phyloP scores from a whole-genome alignment of 164 flowering plant genomes.

The Nymphaea colorata region DNA sequence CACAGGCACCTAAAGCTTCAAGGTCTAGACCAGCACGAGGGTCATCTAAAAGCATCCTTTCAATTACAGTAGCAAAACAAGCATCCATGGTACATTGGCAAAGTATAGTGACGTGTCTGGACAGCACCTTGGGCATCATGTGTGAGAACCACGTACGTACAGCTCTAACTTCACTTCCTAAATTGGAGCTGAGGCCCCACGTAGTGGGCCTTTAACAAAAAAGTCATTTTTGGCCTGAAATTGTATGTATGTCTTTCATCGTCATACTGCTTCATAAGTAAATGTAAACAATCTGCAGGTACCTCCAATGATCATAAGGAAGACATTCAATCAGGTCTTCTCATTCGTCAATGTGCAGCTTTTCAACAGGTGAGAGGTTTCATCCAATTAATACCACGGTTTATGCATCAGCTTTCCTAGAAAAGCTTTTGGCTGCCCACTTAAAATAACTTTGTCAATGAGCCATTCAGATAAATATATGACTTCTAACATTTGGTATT shows the following conservation, averaged over 20 bases:
- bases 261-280: too few relatives aligned
- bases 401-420: too few relatives aligned
- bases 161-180: too few relatives aligned
- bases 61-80: slow-evolving; percentile 51
- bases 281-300: slow-evolving; percentile 27
- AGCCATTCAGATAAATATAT: too few relatives aligned
- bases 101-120: slow-evolving; percentile 48
- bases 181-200: too few relatives aligned
- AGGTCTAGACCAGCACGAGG: slow-evolving; percentile 54
- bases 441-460: too few relatives aligned
- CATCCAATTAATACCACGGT: too few relatives aligned
- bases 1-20: slow-evolving; percentile 63
- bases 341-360: slow-evolving; percentile 76
- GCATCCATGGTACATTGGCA: slow-evolving; percentile 66
- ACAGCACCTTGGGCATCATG: slow-evolving; percentile 31
- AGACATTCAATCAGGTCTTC: slow-evolving; percentile 65
- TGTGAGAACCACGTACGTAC: slow-evolving; percentile 46
- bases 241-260: too few relatives aligned
- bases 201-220: too few relatives aligned
- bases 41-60: slow-evolving; percentile 47
- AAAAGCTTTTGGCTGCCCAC: too few relatives aligned
- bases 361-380: slow-evolving; percentile 43
- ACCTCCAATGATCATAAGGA: slow-evolving; percentile 50
- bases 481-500: too few relatives aligned
- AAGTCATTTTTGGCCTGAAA: too few relatives aligned